Conservation (phyloP, 169 alveolate genomes). For the Toxoplasma gondii region DNA sequence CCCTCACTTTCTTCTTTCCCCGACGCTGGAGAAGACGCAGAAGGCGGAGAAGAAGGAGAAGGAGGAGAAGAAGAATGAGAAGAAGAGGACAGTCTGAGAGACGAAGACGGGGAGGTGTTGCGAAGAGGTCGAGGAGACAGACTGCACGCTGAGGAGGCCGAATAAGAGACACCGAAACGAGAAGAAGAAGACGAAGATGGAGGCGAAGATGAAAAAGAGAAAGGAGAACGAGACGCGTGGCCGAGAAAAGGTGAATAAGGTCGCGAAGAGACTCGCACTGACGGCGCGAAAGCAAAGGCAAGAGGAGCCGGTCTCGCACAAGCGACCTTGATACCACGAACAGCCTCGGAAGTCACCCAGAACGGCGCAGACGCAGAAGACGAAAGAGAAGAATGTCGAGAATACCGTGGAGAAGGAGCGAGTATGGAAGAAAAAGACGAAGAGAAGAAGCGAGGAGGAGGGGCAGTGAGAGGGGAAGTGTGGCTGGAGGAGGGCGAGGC, state of each 20-base stretch:
- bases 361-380: not conserved
- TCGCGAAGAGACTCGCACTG: not conserved
- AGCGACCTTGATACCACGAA: not conserved
- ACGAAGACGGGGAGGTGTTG: not conserved
- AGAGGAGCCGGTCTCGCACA: not conserved
- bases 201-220: not conserved
- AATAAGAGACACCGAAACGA: not conserved
- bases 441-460: too few species aligned
- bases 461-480: too few species aligned
- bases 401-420: not conserved
- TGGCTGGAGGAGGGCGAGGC: too few species aligned
- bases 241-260: not conserved
- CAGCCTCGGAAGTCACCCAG: too few species aligned
- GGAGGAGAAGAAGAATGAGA: not conserved
- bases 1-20: conserved; percentile 26
- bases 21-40: not conserved
- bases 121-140: not conserved
- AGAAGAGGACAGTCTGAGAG: not conserved
- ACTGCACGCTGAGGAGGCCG: not conserved
- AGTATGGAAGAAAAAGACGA: not conserved
- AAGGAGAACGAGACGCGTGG: not conserved
- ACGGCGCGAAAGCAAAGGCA: not conserved
- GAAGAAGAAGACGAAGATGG: not conserved
- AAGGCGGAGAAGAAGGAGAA: not conserved
- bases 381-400: not conserved